A percentile compares a stretch with the other conserved stretches of the same genome.
Conservation (phyloP, 768 basidiomycete genomes). For the Psilocybe azurescens region DNA sequence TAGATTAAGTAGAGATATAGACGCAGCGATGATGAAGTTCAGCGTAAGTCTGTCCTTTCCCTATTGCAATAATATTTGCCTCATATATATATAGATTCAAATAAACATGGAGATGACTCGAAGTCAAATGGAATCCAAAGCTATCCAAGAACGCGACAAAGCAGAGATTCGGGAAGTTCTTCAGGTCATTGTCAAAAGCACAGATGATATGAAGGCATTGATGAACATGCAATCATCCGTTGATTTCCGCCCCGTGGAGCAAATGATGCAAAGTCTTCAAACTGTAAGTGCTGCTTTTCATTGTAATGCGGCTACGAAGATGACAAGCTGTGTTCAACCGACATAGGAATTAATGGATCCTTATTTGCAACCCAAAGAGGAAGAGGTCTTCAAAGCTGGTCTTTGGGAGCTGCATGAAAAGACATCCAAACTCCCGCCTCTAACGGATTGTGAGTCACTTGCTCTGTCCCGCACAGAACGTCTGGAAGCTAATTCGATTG, state of each 20-base stretch:
- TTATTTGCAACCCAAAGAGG: constrained; percentile 33
- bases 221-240: constrained; percentile 34
- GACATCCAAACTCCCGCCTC: constrained; percentile 45
- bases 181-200: constrained; percentile 36
- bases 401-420: constrained; percentile 43
- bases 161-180: constrained; percentile 40
- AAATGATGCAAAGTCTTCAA: constrained; percentile 49
- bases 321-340: constrained; percentile 1
- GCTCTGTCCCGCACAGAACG: background rate
- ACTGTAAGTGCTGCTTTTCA: constrained; percentile 36
- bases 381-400: constrained; percentile 39
- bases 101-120: constrained; percentile 34
- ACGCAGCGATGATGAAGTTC: constrained; percentile 39
- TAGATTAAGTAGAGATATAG: constrained; percentile 41
- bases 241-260: constrained; percentile 37
- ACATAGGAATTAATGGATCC: constrained; percentile 24
- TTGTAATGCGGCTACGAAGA: constrained; percentile 22
- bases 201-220: constrained; percentile 40
- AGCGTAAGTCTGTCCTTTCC: constrained; percentile 30
- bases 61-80: background rate
- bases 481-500: constrained; percentile 2
- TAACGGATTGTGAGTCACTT: constrained; percentile 41
- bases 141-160: constrained; percentile 37
- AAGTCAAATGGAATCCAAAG: constrained; percentile 31
- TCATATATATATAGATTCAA: constrained; percentile 14